A percentile compares a stretch with the other conserved stretches of the same genome.
phyloP scores from a whole-genome alignment of 2,329 filamentous ascomycete species.

The Fusarium fracticaudum region DNA sequence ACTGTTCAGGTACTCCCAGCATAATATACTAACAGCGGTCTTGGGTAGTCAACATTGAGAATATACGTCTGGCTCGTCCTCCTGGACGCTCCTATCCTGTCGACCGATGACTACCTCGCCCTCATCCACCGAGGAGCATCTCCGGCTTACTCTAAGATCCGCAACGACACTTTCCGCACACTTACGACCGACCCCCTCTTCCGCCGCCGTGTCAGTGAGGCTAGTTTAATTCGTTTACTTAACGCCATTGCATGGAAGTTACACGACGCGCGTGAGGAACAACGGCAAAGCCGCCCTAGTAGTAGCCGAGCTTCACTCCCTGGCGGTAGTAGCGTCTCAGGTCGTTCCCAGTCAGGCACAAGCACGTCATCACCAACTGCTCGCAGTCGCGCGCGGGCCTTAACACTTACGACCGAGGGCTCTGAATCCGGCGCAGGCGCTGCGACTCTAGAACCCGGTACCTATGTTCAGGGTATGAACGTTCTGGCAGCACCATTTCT shows the following conservation, averaged over 20 bases:
- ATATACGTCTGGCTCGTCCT: conserved; percentile 98
- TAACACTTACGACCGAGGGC: conserved; percentile 71
- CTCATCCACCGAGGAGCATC: conserved; percentile 94
- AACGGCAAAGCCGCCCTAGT: conserved; percentile 51
- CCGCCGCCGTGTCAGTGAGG: conserved; percentile 92
- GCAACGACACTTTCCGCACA: conserved; percentile 97
- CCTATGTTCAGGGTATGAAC: conserved; percentile 99
- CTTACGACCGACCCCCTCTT: conserved; percentile 97
- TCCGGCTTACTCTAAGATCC: conserved; percentile 95
- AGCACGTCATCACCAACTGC: conserved; percentile 56
- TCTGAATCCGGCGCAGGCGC: conserved; percentile 66
- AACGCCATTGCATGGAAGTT: conserved; percentile 96
- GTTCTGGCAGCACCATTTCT: conserved; percentile 95
- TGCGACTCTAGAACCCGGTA: conserved; percentile 73
- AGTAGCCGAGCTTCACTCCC: conserved; percentile 50
- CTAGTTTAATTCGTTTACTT: conserved; percentile 90
- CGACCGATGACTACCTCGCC: conserved; percentile 87
- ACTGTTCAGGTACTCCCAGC: background rate
- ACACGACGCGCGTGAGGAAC: conserved; percentile 76
- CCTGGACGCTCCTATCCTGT: conserved; percentile 84
- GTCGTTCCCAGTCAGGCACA: conserved; percentile 49
- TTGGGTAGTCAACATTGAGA: conserved; percentile 79
- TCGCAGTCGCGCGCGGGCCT: conserved; percentile 63
- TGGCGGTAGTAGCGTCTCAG: conserved; percentile 48
- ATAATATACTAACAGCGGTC: background rate